Base-by-base conservation (phyloP, 768 basidiomycete species). In the Suillus occidentalis region DNA sequence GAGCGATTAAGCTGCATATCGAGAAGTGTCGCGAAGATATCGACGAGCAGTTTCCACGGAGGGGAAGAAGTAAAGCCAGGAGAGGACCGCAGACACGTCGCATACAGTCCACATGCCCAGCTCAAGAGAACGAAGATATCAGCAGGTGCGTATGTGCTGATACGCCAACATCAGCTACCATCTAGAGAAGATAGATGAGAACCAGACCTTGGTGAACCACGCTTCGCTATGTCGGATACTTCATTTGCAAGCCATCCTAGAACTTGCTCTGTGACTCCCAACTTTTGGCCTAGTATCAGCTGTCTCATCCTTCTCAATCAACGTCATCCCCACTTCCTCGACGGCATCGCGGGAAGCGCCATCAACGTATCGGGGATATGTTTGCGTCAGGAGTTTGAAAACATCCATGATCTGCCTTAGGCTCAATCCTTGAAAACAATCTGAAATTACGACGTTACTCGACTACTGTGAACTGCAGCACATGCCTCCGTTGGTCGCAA, bases 291-390 rank as follows among this genome's bases (percentile, higher is more conserved):
- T n/a, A 53, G 36, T 78, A 79, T 10, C 69, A 28, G 79, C 70
- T 16, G 77, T 83, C 65, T 88, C 86, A 68, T 94, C 91, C 43
- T 84, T 85, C 31, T 79, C 78, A 22, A 92, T 84, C 62, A 95
- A 70, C 56, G 86, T 85, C 72, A 86, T 83, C 0, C 85, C 87
- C 37, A 94, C 83, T 2, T 78, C 77, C 70, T 93, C 88, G 0
- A 92, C 90, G 3, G 90, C 91, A 63, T 86, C 83, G 66, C 89
- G 82, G 1, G 94, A 95, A 57, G 81, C 72, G 3, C 82, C 74
- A 73, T 96, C 94, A 52, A 86, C 79, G 80, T 95, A 95, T 69
- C 89, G 86, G 18, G 91, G 87, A 75, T 93, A 91, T 0, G 91
- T 94, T 60, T 86, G 77, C 2, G 89, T 90, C 58, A 95, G 77